A percentile compares a stretch with the other conserved stretches of the same genome.
phyloP scores from a whole-genome alignment of 768 basidiomycete genomes.

The Porpolomopsis calyptriformis region DNA sequence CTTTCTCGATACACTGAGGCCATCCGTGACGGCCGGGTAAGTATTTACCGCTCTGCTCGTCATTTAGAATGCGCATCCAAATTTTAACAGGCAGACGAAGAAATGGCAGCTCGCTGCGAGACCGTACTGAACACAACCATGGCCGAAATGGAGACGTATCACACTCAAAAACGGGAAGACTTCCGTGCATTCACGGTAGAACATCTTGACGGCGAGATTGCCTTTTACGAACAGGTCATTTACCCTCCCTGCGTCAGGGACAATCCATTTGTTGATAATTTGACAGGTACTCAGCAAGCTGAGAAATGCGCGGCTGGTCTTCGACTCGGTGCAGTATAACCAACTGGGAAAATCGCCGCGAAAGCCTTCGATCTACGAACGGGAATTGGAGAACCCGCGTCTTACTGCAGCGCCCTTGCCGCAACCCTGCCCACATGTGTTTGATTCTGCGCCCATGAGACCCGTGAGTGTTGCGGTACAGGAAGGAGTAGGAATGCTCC shows the following conservation, averaged over 20 bases:
- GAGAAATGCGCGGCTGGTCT: conserved; percentile 41
- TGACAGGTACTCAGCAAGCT: conserved; percentile 49
- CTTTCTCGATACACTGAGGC: conserved; percentile 55
- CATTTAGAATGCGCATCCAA: not conserved
- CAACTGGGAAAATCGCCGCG: conserved; percentile 41
- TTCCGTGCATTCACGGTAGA: conserved; percentile 48
- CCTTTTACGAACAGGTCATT: conserved; percentile 57
- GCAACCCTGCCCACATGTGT: conserved; percentile 73
- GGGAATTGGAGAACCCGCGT: conserved; percentile 52
- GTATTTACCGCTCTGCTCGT: conserved; percentile 8
- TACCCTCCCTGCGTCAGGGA: not conserved
- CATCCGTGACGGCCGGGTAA: conserved; percentile 26
- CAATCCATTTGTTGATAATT: not conserved
- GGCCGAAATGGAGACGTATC: conserved; percentile 80
- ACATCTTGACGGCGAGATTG: conserved; percentile 72
- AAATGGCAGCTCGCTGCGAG: conserved; percentile 66
- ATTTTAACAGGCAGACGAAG: conserved; percentile 42
- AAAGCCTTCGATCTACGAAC: conserved; percentile 65
- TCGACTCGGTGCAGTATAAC: conserved; percentile 39
- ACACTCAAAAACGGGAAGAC: conserved; percentile 63
- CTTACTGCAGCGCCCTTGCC: conserved; percentile 38
- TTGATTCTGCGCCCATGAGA: conserved; percentile 63
- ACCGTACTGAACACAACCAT: conserved; percentile 82
- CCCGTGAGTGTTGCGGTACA: conserved; percentile 68
- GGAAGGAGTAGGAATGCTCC: conserved; percentile 56